Conservation (phyloP, 169 alveolate species). For the Babesia microti region DNA sequence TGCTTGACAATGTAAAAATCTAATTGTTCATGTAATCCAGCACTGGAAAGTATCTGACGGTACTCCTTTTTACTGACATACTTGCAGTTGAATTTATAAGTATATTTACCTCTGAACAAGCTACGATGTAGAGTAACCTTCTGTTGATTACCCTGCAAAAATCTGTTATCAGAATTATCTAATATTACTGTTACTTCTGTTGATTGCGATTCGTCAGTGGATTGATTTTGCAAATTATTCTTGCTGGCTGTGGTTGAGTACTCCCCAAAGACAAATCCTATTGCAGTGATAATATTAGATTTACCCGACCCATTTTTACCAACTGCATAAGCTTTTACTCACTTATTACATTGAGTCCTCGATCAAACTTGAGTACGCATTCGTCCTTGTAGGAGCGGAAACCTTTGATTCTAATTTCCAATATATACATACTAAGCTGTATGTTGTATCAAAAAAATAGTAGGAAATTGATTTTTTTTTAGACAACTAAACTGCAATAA, state of each 20-base stretch:
- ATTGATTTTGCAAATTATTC: background rate
- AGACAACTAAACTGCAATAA: too few relatives aligned
- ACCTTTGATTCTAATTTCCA: constrained; percentile 64
- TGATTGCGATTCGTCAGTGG: background rate
- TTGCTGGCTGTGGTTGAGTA: constrained; percentile 8
- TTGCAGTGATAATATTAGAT: constrained; percentile 34
- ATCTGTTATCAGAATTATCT: background rate
- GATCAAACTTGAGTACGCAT: constrained; percentile 19
- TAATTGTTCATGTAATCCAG: constrained; percentile 16
- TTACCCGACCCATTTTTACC: constrained; percentile 47
- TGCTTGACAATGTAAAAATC: constrained; percentile 23
- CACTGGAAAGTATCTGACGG: constrained; percentile 23
- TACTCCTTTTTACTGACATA: constrained; percentile 31
- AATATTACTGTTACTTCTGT: background rate
- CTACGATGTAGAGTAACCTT: background rate
- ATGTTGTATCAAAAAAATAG: background rate
- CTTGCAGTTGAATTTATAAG: constrained; percentile 25
- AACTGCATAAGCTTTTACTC: constrained; percentile 10
- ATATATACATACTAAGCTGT: constrained; percentile 58
- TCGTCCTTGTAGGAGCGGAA: constrained; percentile 73
- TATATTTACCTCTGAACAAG: constrained; percentile 6
- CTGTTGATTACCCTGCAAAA: background rate
- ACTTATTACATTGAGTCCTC: constrained; percentile 42
- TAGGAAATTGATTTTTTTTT: too few relatives aligned
- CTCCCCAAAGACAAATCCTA: constrained; percentile 29